Conservation (phyloP, 768 basidiomycete genomes). For the Porpolomopsis calyptriformis region DNA sequence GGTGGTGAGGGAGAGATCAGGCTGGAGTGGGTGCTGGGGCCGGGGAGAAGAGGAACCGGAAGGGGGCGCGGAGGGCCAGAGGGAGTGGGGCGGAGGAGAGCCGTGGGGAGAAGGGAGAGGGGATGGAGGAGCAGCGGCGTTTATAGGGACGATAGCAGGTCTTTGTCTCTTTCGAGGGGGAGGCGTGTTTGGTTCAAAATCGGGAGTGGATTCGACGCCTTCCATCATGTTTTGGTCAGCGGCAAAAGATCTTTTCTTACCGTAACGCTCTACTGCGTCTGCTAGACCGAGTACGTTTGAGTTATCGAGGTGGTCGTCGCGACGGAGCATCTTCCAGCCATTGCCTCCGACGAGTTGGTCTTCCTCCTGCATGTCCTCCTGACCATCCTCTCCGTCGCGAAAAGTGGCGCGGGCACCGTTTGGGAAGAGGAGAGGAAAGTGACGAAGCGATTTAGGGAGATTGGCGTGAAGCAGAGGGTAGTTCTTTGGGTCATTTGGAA, state of each 20-base stretch:
- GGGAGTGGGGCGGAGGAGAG: constrained; percentile 63
- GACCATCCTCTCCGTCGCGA: constrained; percentile 54
- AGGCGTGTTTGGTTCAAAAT: constrained; percentile 34
- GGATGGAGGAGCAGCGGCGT: constrained; percentile 70
- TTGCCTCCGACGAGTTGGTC: constrained; percentile 52
- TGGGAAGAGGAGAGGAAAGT: constrained; percentile 72
- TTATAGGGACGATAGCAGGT: constrained; percentile 45
- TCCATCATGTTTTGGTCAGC: constrained; percentile 45
- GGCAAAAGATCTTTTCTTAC: constrained; percentile 71
- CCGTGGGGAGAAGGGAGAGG: constrained; percentile 80
- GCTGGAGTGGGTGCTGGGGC: constrained; percentile 63
- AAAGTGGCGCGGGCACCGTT: constrained; percentile 75
- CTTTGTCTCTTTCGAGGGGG: constrained; percentile 75
- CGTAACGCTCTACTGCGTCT: constrained; percentile 79
- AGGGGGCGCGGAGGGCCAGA: constrained; percentile 78
- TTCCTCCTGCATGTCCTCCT: constrained; percentile 62
- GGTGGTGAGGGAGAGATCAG: constrained; percentile 72
- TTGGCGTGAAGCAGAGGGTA: constrained; percentile 71
- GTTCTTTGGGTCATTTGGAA: constrained; percentile 67
- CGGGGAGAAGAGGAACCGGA: constrained; percentile 65
- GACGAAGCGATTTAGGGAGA: constrained; percentile 61
- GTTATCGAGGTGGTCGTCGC: constrained; percentile 45
- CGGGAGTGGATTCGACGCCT: constrained; percentile 33
- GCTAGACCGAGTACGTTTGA: constrained; percentile 49
- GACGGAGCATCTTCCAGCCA: constrained; percentile 69